Evolutionary conservation across 2,329 filamentous ascomycete genomes (phyloP).

Genomic region (Aspergillus neotritici): DNA sequence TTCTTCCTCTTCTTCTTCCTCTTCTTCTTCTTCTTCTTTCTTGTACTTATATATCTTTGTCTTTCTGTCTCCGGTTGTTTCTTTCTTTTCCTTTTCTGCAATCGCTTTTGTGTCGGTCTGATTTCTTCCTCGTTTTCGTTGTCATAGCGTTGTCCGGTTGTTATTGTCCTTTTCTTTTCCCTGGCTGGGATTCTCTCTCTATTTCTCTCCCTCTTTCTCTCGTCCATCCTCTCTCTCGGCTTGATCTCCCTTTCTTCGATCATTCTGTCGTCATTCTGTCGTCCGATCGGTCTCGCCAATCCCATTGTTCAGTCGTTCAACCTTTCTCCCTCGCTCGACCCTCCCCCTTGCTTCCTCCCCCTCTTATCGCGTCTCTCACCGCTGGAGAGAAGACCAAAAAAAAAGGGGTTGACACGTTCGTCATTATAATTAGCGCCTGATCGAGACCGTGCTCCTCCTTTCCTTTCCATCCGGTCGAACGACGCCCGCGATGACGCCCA

Average conservation of each 20-base stretch:
- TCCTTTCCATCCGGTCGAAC: neutral
- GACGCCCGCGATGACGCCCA: constrained; percentile 24
- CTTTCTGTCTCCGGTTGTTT: constrained; percentile 10
- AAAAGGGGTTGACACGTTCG: constrained; percentile 5
- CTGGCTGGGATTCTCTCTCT: neutral
- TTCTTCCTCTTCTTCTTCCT: constrained; percentile 1
- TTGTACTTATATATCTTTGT: constrained; percentile 8
- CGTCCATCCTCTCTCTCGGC: constrained; percentile 14
- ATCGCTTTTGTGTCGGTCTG: constrained; percentile 5
- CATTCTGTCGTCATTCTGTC: neutral
- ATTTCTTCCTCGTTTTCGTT: neutral
- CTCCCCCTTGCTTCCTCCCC: constrained; percentile 13
- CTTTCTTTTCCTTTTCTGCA: constrained; percentile 3
- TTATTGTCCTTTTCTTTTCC: no score
- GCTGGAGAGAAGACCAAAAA: neutral
- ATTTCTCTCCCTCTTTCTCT: constrained; percentile 2
- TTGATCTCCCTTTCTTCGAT: constrained; percentile 11
- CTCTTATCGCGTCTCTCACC: constrained; percentile 6
- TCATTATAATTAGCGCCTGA: constrained; percentile 6
- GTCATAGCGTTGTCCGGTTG: neutral
- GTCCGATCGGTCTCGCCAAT: neutral
- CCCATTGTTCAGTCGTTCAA: neutral
- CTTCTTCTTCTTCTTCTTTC: constrained; percentile 8
- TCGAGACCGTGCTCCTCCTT: constrained; percentile 4
- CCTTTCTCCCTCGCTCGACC: no score